Evolutionary conservation across 202 grass and related monocot genomes (phyloP).

Genomic region (Schoenoplectus tabernaemontani): DNA sequence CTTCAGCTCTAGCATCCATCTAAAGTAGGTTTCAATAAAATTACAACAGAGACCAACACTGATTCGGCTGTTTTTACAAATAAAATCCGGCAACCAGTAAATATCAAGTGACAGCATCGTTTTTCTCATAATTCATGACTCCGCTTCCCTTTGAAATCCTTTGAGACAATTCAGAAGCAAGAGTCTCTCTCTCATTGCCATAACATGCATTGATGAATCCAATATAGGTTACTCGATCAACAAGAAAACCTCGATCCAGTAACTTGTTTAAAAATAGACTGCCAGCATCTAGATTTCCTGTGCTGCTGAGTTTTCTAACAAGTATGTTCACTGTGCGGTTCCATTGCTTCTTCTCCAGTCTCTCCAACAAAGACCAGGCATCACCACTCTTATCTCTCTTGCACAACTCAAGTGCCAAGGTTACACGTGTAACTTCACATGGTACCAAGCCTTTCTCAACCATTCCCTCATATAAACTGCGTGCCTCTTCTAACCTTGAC

Average conservation of each 20-base stretch:
- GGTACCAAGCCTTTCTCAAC: constrained; percentile 78
- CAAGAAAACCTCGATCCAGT: constrained; percentile 45
- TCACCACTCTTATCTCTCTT: constrained; percentile 35
- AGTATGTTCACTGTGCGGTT: constrained; percentile 41
- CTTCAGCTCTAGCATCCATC: not conserved
- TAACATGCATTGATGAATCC: constrained; percentile 65
- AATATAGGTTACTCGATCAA: constrained; percentile 51
- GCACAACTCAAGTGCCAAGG: constrained; percentile 76
- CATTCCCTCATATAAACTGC: constrained; percentile 77
- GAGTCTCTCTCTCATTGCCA: constrained; percentile 45
- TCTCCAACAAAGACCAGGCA: constrained; percentile 56
- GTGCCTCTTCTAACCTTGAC: constrained; percentile 73
- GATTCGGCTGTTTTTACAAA: not conserved
- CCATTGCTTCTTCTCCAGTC: constrained; percentile 52
- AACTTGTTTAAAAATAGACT: constrained; percentile 55
- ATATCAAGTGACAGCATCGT: not conserved
- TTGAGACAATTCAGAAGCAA: constrained; percentile 68
- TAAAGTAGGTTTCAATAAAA: not conserved
- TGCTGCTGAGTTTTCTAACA: constrained; percentile 58
- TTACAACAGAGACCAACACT: not conserved
- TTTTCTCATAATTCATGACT: not conserved
- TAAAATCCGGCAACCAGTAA: not conserved
- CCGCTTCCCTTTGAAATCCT: constrained; percentile 41
- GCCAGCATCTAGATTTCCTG: constrained; percentile 54
- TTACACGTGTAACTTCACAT: constrained; percentile 67